These are phyloP conservation scores for Podila verticillata DNA, from an alignment of 192 early-diverging fungal species.

Conservation along the genomic window DNA sequence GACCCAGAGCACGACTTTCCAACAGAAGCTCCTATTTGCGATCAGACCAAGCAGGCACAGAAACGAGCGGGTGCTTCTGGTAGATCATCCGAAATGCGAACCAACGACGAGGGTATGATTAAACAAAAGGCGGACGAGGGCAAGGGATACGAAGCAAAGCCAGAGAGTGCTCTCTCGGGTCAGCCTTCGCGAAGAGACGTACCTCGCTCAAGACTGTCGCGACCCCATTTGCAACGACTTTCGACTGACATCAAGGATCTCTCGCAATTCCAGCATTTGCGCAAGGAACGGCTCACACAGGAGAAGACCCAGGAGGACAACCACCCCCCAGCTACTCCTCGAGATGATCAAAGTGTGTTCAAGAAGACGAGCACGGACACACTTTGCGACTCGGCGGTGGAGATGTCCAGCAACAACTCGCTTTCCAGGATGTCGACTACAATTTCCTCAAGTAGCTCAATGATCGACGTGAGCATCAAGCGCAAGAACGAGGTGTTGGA, in stretches of 20 bases:
- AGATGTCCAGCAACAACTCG: slow-evolving; percentile 5
- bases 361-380: slow-evolving; percentile 14
- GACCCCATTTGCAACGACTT: background rate
- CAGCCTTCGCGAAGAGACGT: no score
- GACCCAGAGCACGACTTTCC: background rate
- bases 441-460: background rate
- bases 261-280: background rate
- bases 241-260: background rate
- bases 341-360: background rate
- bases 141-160: background rate
- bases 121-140: background rate
- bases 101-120: background rate
- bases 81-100: background rate
- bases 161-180: background rate
- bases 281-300: no score
- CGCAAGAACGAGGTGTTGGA: no score
- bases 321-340: background rate
- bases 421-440: background rate
- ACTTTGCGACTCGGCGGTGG: slow-evolving; percentile 33
- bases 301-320: no score
- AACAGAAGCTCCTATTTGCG: background rate
- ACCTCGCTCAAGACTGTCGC: background rate
- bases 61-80: background rate
- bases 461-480: background rate
- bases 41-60: background rate